Evolutionary conservation across 208 protist species (phyloP).

Genomic region (Kentomonas sorsogonicus): DNA sequence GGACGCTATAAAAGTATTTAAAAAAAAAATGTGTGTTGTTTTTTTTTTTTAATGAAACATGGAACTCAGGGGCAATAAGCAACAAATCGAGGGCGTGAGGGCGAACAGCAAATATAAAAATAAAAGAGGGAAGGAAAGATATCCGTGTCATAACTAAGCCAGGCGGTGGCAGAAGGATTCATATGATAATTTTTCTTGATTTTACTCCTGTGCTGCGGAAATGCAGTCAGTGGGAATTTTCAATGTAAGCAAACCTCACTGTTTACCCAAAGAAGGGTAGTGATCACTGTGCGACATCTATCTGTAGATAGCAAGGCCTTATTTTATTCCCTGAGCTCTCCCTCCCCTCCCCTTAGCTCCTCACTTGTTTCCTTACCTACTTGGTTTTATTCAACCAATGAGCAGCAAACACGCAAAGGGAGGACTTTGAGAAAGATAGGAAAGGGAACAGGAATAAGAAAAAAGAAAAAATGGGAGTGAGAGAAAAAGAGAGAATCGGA

Average conservation of each 20-base stretch:
- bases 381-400: constrained; percentile 1
- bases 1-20: background rate
- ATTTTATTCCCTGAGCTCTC: no score
- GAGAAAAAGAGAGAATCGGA: background rate
- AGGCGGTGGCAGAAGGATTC: no score
- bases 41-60: constrained; percentile 4
- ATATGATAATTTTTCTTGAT: no score
- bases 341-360: background rate
- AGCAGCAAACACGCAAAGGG: constrained; percentile 1
- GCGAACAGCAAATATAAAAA: constrained; percentile 2
- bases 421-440: background rate
- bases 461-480: constrained; percentile 3
- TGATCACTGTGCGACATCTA: no score
- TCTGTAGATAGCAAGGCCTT: no score
- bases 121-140: constrained; percentile 3
- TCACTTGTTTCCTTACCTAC: background rate
- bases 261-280: no score
- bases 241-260: no score
- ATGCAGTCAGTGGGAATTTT: no score
- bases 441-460: constrained; percentile 7
- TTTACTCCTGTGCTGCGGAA: no score
- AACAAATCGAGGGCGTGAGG: background rate
- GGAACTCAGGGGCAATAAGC: background rate
- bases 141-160: no score
- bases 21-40: background rate